Evolutionary conservation across 805 yeast genomes (phyloP), one percentile per base, ranked within the genome.

Genomic region (Grigorovia transvaalensis): DNA sequence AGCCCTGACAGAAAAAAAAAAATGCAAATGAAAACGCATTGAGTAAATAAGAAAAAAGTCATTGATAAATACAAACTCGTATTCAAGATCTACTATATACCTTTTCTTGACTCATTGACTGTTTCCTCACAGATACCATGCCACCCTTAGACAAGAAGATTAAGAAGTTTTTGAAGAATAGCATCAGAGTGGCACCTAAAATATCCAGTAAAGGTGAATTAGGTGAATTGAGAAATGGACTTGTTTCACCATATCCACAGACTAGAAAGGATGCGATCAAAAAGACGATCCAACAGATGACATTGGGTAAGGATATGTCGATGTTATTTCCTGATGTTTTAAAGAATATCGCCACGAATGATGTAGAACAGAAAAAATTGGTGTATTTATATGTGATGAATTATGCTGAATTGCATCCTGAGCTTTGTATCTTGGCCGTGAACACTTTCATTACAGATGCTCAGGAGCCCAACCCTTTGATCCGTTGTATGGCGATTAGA

Each of bases 221-320:
- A n/a, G 87, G 79, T 60, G 99, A 93, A 70, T 78, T 93, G 61
- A 81, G 90, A 59, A 80, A 80, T 38, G 98, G 97, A 1, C 76
- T 93, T 50, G 97, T 90, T 5, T 88, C 96, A 9, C 97, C 88
- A 70, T 93, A 88, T 69, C 95, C 96, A 27, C 84, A 80, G 57
- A 98, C 95, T 63, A 78, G 96, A 54, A 93, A 93, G 66, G 99
- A 93, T 67, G 95, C 99, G 17, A 93, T 93, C 59, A 96, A 91
- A 70, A 79, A 96, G 54, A 96, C 95, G 19, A 93, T 93, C 64
- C 95, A 93, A 53, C 98, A 96, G 54, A 93, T 93, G 99, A 93
- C 99, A 0, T 80, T 89, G 33, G 98, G 98, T 11, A 93, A 93
- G 65, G 99, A 93, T 67, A 98, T 93, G 23, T 86, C 96, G 18